Evolutionary conservation across 2,329 filamentous ascomycete species (phyloP), one percentile per base, ranked within the genome.

Genomic region (Sarocladium brachiariae): DNA sequence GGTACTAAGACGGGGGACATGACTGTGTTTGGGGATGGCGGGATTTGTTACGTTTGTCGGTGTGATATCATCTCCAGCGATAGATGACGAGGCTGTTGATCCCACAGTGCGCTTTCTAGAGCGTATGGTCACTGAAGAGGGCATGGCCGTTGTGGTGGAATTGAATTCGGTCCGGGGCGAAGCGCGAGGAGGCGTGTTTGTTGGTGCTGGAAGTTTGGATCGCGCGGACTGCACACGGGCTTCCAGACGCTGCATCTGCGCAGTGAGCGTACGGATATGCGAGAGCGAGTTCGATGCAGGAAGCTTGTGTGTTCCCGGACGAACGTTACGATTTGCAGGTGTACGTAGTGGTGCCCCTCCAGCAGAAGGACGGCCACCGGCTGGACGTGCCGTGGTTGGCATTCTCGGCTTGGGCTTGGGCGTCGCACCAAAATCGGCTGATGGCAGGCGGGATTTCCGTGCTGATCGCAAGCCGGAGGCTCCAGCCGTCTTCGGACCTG

Each of bases 241-340:
- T 66, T 97, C 93, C 54, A 99, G 83, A 58, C 89, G 88, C 68
- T 96, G 89, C 90, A 97, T 96, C 70, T 97, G 93, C 24, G 89
- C 91, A 52, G 95, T 96, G 56, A 99, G 83, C 25, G 86, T 87
- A 56, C 92, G 89, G 61, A 99, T 95, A 65, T 99, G 93, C 57
- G 87, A 87, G 47, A 99, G 80, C 2, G 93, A 97, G 55, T 74
- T 81, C 54, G 76, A 83, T 50, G 75, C 72, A 23, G 80, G 77
- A 34, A 81, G 58, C 54, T 71, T 75, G 58, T 78, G 69, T 16
- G 72, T 70, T 19, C 70, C 61, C 10, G 71, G 68, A n/a, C 79
- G 72, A 43, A 81, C 70, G n/a, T 83, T 86, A 9, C 80, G 74
- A 49, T 75, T 64, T 25, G 63, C 61, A 2, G 68, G 65, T 34